Evolutionary conservation across 441 rosid species (phyloP).

Genomic region (Bruguiera hainesii): DNA sequence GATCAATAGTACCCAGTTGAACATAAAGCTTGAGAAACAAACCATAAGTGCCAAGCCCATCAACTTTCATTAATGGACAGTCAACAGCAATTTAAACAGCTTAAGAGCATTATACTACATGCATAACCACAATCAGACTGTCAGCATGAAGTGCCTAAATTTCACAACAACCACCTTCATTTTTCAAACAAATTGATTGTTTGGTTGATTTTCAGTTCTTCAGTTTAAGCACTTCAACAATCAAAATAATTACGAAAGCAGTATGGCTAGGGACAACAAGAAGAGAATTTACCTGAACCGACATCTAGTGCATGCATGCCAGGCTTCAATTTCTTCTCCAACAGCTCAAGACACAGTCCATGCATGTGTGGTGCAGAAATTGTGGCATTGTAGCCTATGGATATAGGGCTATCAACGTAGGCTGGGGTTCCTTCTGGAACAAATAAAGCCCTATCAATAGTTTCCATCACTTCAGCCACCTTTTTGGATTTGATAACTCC

Average conservation of each 20-base stretch:
- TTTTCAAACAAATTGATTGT: neutral
- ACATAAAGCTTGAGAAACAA: neutral
- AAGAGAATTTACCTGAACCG: conserved; percentile 64
- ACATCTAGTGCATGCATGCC: conserved; percentile 94
- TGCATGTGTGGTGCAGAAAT: conserved; percentile 99
- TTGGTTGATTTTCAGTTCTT: neutral
- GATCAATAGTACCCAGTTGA: neutral
- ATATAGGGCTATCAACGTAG: conserved; percentile 80
- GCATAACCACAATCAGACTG: neutral
- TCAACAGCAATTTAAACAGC: neutral
- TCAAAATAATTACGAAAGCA: neutral
- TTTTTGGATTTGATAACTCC: conserved; percentile 56
- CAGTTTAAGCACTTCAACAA: neutral
- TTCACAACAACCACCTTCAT: neutral
- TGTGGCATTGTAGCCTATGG: conserved; percentile 87
- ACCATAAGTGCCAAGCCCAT: neutral
- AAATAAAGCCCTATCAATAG: conserved; percentile 77
- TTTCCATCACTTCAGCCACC: conserved; percentile 83
- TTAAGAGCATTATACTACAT: neutral
- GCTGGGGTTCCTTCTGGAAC: conserved; percentile 69
- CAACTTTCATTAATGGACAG: too few relatives aligned
- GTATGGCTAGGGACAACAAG: neutral
- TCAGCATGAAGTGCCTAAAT: neutral
- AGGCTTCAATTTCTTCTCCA: conserved; percentile 71
- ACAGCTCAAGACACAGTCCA: conserved; percentile 82